Conservation (phyloP, 192 early-diverging fungal genomes). For the Coemansia sp. region DNA sequence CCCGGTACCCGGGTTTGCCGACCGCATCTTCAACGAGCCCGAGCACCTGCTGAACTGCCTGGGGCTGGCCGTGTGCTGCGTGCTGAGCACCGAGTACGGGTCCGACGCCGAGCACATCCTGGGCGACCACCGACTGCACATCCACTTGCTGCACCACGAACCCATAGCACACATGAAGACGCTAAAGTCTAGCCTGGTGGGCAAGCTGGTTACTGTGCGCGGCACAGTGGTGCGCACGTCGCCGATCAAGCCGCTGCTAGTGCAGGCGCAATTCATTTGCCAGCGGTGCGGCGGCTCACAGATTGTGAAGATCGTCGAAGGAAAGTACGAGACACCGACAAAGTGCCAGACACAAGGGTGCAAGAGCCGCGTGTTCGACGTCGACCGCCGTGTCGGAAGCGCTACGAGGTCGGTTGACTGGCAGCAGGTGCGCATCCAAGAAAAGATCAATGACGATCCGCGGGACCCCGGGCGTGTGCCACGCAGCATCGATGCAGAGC, state of each 20-base stretch:
- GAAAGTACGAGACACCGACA: constrained; percentile 60
- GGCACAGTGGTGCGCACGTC: constrained; percentile 81
- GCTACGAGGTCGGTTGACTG: constrained; percentile 68
- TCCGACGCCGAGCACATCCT: constrained; percentile 40
- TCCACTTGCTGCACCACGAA: constrained; percentile 56
- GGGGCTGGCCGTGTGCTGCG: constrained; percentile 46
- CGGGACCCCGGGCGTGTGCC: constrained; percentile 70
- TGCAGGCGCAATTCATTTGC: constrained; percentile 66
- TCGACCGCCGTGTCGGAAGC: constrained; percentile 54
- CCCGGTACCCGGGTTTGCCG: constrained; percentile 33
- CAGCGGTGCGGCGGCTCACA: constrained; percentile 59
- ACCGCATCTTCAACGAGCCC: constrained; percentile 40
- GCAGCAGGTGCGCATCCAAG: constrained; percentile 81
- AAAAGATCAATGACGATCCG: constrained; percentile 73
- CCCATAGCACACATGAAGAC: constrained; percentile 65
- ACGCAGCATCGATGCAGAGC: constrained; percentile 75
- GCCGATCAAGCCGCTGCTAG: constrained; percentile 66
- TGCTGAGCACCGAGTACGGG: constrained; percentile 48
- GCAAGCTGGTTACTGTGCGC: constrained; percentile 68
- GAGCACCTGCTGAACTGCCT: constrained; percentile 38
- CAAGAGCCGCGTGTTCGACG: constrained; percentile 63
- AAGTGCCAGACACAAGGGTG: constrained; percentile 67
- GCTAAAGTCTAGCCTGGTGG: constrained; percentile 72
- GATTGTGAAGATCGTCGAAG: constrained; percentile 63
- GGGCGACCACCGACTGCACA: constrained; percentile 44